Evolutionary conservation across 139 green algal species (phyloP), one percentile per base, ranked within the genome.

Genomic region (Picocystis salinarum): DNA sequence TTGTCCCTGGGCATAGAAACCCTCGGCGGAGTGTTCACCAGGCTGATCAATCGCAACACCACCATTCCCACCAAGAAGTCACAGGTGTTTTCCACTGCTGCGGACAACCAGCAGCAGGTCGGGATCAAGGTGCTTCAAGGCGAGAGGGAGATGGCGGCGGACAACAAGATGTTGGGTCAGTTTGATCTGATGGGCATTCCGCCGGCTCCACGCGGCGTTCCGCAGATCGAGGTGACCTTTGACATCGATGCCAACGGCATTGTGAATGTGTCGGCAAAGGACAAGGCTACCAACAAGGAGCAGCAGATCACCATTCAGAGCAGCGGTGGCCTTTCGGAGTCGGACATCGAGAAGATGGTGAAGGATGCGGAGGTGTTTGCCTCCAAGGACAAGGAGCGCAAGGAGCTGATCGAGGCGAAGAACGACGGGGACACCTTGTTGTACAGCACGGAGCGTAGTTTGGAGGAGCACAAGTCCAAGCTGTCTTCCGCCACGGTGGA

Each of bases 101-200:
- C 85, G 7, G 83, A 96, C 71, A 87, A 80, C 67, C 85, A 96
- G 73, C 92, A 6, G 33, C 75, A 91, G 74, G 89, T 99, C 9
- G 86, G 81, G 55, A 97, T 99, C 77, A 97, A 97, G 77, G 89
- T 99, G 39, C 75, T 93, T 52, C 89, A 99, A 69, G 89, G 80
- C 7, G 89, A 99, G 76, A 75, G 89, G 37, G 85, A 96, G 71
- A 95, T 99, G 85, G 88, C 88, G 3, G 75, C 71, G 0, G 89
- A 99, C 72, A 99, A 96, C 77, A 96, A 97, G 71, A 58, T 82
- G 59, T 73, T 99, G 51, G 89, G 89, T n/a, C 65, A 94, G 64
- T 98, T 98, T 48, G 85, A 95, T 52, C 23, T 33, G 42, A 41
- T 65, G 22, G 83, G 87, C 58, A 82, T 99, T 56, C 85, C 88